Conservation (phyloP, 2,329 filamentous ascomycete species). For the Trichoderma sp. region DNA sequence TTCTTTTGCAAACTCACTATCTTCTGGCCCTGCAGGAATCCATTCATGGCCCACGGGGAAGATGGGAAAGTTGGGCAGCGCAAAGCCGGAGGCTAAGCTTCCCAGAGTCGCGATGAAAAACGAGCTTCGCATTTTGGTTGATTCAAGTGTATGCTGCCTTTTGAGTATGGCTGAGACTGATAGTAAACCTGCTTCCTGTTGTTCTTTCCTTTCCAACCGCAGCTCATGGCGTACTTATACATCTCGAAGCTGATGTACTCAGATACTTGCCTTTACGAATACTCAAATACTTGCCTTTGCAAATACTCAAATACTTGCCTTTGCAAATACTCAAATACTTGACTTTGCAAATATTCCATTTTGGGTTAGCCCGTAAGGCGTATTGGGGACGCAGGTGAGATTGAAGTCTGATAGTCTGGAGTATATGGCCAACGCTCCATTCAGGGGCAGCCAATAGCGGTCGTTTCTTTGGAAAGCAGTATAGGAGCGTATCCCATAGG, state of each 20-base stretch:
- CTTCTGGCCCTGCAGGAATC: conserved; percentile 5
- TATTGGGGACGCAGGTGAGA: background rate
- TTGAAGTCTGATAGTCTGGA: background rate
- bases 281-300: background rate
- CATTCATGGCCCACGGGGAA: conserved; percentile 2
- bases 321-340: background rate
- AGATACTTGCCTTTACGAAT: too few relatives aligned
- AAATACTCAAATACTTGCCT: too few relatives aligned
- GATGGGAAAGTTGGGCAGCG: background rate
- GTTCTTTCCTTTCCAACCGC: background rate
- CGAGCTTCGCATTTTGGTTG: background rate
- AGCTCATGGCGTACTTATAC: background rate
- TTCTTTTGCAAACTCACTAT: background rate
- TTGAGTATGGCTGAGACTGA: background rate
- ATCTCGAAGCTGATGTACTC: background rate
- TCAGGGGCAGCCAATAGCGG: background rate
- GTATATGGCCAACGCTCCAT: background rate
- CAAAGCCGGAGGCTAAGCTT: background rate
- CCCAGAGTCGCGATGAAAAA: background rate
- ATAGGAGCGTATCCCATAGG: conserved; percentile 3
- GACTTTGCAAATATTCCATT: background rate
- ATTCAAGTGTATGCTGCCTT: background rate
- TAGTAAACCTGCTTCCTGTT: background rate
- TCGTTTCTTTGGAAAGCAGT: background rate
- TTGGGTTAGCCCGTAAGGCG: background rate